A percentile compares a stretch with the other conserved stretches of the same genome.
Evolutionary conservation across 1,284 basidiomycete species (phyloP).

Genomic region (Leccinum huronense): DNA sequence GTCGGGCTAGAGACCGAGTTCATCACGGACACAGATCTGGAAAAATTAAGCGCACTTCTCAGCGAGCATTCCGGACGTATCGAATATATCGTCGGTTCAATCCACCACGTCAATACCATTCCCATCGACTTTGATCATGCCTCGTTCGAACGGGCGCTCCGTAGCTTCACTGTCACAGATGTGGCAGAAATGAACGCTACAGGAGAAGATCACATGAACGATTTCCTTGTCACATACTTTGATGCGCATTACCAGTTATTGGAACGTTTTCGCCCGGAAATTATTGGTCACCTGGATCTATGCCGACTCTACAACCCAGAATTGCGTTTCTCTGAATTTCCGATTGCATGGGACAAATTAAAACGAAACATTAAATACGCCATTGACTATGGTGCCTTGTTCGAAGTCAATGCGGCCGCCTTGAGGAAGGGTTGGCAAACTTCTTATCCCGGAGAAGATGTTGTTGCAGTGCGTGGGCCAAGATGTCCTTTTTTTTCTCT

Average conservation of each 20-base stretch:
- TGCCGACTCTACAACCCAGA: constrained; percentile 77
- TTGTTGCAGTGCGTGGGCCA: constrained; percentile 62
- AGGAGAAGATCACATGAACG: constrained; percentile 34
- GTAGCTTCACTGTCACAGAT: constrained; percentile 37
- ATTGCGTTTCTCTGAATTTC: constrained; percentile 52
- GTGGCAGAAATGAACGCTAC: constrained; percentile 28
- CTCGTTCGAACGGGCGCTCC: constrained; percentile 66
- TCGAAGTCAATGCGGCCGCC: constrained; percentile 92
- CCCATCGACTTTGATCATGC: constrained; percentile 91
- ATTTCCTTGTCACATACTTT: constrained; percentile 72
- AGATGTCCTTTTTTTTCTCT: constrained; percentile 16
- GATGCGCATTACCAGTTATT: constrained; percentile 79
- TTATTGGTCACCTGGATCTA: constrained; percentile 93
- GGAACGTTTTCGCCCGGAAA: constrained; percentile 73
- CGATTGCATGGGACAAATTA: constrained; percentile 63
- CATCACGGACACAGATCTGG: constrained; percentile 70
- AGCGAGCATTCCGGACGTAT: constrained; percentile 49
- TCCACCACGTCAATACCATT: constrained; percentile 87
- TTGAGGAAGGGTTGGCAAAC: constrained; percentile 89
- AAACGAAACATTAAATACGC: constrained; percentile 78
- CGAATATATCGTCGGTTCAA: constrained; percentile 90
- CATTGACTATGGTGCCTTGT: constrained; percentile 83
- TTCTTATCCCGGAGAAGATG: constrained; percentile 80
- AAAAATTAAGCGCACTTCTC: constrained; percentile 53
- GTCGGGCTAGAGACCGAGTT: constrained; percentile 94